Percentiles rank a stretch among this genome's conserved stretches.
Conservation (phyloP, 169 alveolate species). For the Cryptosporidium baileyi region DNA sequence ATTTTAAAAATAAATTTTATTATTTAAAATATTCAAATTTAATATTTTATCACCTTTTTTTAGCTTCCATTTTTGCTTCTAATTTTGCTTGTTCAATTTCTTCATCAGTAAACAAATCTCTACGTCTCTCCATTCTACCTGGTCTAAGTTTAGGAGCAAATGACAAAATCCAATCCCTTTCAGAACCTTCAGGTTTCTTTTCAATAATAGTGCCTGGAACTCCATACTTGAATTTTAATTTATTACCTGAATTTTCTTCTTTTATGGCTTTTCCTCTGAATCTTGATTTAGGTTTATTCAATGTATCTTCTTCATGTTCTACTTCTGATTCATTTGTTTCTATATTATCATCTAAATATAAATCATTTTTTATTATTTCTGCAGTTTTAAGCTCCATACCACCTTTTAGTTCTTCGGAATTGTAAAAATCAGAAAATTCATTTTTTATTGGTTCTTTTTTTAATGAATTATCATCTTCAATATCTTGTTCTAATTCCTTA, state of each 20-base stretch:
- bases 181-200: not conserved
- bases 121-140: slow-evolving; percentile 45
- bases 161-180: slow-evolving; percentile 55
- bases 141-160: slow-evolving; percentile 66
- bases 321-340: not conserved
- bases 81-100: slow-evolving; percentile 29
- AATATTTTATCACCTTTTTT: too few species aligned
- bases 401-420: too few species aligned
- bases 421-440: too few species aligned
- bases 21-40: too few species aligned
- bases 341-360: not conserved
- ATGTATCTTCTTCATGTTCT: not conserved
- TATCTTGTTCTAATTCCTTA: not conserved
- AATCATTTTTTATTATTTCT: not conserved
- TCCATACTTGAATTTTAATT: not conserved
- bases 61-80: too few species aligned
- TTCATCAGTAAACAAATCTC: slow-evolving; percentile 32
- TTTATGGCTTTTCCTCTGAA: too few species aligned
- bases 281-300: not conserved
- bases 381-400: too few species aligned
- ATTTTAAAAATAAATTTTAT: too few species aligned
- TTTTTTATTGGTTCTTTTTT: not conserved
- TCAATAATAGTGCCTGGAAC: not conserved
- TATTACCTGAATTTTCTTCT: not conserved
- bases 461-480: not conserved